Percentiles rank a stretch among this genome's conserved stretches.
phyloP scores from a whole-genome alignment of 768 basidiomycete genomes.

The Mycena floridula region DNA sequence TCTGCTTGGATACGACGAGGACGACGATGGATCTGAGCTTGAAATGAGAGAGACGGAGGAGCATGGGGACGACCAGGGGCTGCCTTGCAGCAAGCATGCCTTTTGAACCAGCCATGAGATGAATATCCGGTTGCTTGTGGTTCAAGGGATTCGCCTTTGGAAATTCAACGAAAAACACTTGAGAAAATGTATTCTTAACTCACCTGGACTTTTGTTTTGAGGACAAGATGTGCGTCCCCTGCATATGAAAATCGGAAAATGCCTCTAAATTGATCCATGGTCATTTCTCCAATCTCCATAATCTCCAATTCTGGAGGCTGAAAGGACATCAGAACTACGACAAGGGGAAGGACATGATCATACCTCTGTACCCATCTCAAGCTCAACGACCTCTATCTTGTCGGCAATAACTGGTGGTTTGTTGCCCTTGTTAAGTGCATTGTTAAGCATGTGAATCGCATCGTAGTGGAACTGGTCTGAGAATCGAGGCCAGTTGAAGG shows the following conservation, averaged over 20 bases:
- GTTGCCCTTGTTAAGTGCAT: slow-evolving; percentile 94
- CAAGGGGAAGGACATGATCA: slow-evolving; percentile 9
- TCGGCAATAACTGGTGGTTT: slow-evolving; percentile 98
- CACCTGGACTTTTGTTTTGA: slow-evolving; percentile 92
- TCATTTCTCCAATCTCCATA: slow-evolving; percentile 95
- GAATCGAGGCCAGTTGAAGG: slow-evolving; percentile 96
- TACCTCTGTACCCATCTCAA: slow-evolving; percentile 99
- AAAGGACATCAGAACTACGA: not conserved
- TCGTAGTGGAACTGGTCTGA: slow-evolving; percentile 95
- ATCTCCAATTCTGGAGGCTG: slow-evolving; percentile 97
- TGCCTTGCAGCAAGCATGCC: slow-evolving; percentile 94
- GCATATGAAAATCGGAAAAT: slow-evolving; percentile 94
- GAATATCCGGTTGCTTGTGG: slow-evolving; percentile 87
- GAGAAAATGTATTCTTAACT: slow-evolving; percentile 11
- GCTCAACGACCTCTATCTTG: slow-evolving; percentile 93
- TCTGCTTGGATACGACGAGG: slow-evolving; percentile 94
- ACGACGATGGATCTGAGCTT: slow-evolving; percentile 93
- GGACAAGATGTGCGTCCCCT: slow-evolving; percentile 86
- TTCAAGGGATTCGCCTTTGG: slow-evolving; percentile 88
- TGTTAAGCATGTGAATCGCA: slow-evolving; percentile 95
- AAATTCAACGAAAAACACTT: slow-evolving; percentile 1
- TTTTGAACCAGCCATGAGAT: slow-evolving; percentile 73
- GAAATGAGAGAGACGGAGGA: slow-evolving; percentile 93
- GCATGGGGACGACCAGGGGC: slow-evolving; percentile 96
- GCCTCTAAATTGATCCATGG: slow-evolving; percentile 91